These are phyloP conservation scores for Russula olivacea DNA, from an alignment of 768 basidiomycete species.

Conservation along the genomic window DNA sequence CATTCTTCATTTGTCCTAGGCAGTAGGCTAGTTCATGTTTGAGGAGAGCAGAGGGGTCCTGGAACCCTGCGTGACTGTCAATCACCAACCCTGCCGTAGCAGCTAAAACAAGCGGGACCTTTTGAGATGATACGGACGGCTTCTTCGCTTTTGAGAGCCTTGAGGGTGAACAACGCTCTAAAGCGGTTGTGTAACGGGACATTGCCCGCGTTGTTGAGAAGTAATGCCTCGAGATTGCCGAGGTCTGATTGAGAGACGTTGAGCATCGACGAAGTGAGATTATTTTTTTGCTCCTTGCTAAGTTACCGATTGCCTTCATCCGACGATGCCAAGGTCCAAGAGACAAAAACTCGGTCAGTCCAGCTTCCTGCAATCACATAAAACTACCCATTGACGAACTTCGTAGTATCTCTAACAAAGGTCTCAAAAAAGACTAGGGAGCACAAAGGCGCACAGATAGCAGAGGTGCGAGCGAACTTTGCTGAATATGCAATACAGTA, in stretches of 20 bases:
- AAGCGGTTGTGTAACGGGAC: slow-evolving; percentile 84
- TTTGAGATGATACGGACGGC: slow-evolving; percentile 82
- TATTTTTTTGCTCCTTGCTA: slow-evolving; percentile 12
- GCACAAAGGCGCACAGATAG: slow-evolving; percentile 79
- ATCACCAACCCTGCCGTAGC: neutral
- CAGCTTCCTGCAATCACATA: neutral
- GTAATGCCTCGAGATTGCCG: slow-evolving; percentile 57
- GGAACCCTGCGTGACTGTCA: slow-evolving; percentile 53
- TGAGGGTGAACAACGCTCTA: slow-evolving; percentile 87
- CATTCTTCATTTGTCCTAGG: slow-evolving; percentile 81
- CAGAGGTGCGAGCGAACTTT: slow-evolving; percentile 48
- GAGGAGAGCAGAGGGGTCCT: slow-evolving; percentile 80
- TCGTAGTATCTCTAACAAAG: slow-evolving; percentile 84
- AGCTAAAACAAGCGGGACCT: slow-evolving; percentile 42
- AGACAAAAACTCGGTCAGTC: slow-evolving; percentile 79
- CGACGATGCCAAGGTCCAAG: slow-evolving; percentile 81
- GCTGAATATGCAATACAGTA: neutral
- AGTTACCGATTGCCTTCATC: slow-evolving; percentile 25
- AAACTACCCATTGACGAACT: slow-evolving; percentile 19
- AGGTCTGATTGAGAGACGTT: slow-evolving; percentile 50
- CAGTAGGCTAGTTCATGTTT: slow-evolving; percentile 98
- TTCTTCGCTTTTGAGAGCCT: slow-evolving; percentile 69
- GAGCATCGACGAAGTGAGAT: slow-evolving; percentile 5
- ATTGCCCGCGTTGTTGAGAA: slow-evolving; percentile 70
- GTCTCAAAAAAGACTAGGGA: slow-evolving; percentile 90